Evolutionary conservation across 371 early-diverging fungal species (phyloP), one percentile per base, ranked within the genome.

Genomic region (Mucor plumbeus): DNA sequence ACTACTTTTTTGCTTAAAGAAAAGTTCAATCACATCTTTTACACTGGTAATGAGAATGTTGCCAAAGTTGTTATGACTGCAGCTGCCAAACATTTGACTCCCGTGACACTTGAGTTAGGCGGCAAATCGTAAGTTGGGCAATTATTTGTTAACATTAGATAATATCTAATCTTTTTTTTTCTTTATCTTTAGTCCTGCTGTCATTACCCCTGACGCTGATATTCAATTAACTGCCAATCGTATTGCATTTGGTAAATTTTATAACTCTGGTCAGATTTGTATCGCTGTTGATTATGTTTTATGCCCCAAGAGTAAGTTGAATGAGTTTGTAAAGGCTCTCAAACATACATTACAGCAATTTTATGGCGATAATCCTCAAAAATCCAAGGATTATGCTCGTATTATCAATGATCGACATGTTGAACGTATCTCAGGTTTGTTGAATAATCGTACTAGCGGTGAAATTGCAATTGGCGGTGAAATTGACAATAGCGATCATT

Each of bases 201-300:
- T 94, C 55, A 76, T 96, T 38, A 86, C 89, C 59, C 73, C 82
- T 54, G 84, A 90, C 53, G 85, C 82, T 10, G 88, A 95, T 67
- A 72, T 95, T 35, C 67, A 66, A 21, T 70, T 87, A 7, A 85
- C 87, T 6, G 94, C 93, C 5, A 86, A 84, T 44, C 91, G 97
- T 36, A 85, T 97, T 62, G 84, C 88, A 59, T 96, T 90, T 87
- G 92, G 90, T 64, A 97, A 96, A 78, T 80, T 87, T 40, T 79
- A 84, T 65, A 97, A 97, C 72, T 72, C 81, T 60, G 97, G 97
- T 21, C 96, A 96, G 89, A 92, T 91, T 4, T 97, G 97, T 77
- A 84, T 97, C 60, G 91, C 92, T 8, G 91, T 90, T 15, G 98
- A 98, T 76, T 95, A 97, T 64, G 74, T 96, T 11, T 63, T 96